These are phyloP conservation scores for Metschnikowia cerradonensis DNA, from an alignment of 805 yeast species.

Conservation along the genomic window DNA sequence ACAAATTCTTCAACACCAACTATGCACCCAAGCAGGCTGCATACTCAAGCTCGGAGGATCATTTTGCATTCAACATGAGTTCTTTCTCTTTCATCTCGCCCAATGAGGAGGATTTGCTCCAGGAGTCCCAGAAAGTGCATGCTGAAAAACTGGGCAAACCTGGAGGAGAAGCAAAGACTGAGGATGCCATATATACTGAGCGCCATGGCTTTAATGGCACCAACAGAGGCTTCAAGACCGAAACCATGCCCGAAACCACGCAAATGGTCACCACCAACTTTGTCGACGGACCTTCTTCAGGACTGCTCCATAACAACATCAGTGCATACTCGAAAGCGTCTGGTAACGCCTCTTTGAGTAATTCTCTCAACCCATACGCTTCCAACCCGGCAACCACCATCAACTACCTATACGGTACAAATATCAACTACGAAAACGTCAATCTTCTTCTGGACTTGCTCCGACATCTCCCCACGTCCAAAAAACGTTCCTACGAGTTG, in stretches of 20 bases:
- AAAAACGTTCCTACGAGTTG: conserved; percentile 43
- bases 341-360: conserved; percentile 7
- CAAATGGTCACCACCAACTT: conserved; percentile 15
- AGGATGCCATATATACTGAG: background rate
- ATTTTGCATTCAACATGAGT: conserved; percentile 30
- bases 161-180: background rate
- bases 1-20: conserved; percentile 30
- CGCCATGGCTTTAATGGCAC: conserved; percentile 6
- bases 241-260: background rate
- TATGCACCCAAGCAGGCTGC: conserved; percentile 14
- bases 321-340: background rate
- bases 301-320: conserved; percentile 2
- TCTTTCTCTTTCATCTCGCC: conserved; percentile 20
- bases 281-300: conserved; percentile 14
- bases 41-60: conserved; percentile 22
- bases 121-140: background rate
- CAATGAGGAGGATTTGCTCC: background rate
- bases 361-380: conserved; percentile 27
- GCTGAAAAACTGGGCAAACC: background rate
- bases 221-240: background rate
- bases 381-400: conserved; percentile 33
- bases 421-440: conserved; percentile 34
- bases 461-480: conserved; percentile 42
- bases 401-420: conserved; percentile 38
- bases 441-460: conserved; percentile 34